Conservation (phyloP, 2,329 filamentous ascomycete species). For the Moelleriella libera region DNA sequence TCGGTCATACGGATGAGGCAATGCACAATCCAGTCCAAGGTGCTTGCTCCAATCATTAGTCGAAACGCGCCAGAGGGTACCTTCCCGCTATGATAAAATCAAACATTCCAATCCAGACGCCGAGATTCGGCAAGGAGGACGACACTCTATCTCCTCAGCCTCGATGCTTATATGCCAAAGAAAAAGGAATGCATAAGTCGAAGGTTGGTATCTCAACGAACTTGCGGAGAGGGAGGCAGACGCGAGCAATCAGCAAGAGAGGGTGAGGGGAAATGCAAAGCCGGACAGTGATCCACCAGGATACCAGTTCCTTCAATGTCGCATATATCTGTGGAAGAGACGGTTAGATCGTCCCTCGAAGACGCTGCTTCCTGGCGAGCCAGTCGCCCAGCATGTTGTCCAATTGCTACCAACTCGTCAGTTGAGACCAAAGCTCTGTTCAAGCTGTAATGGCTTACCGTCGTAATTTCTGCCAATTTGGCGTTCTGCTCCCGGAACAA, state of each 20-base stretch:
- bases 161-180: slow-evolving; percentile 3
- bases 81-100: too few relatives aligned
- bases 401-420: slow-evolving; percentile 40
- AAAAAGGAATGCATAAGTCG: neutral
- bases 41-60: too few relatives aligned
- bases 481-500: slow-evolving; percentile 82
- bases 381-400: slow-evolving; percentile 78
- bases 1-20: too few relatives aligned
- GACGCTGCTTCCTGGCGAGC: slow-evolving; percentile 57
- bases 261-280: too few relatives aligned
- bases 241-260: too few relatives aligned
- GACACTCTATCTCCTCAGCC: neutral
- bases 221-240: neutral
- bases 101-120: slow-evolving; percentile 1
- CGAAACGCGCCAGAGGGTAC: too few relatives aligned
- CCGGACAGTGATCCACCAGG: neutral
- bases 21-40: too few relatives aligned
- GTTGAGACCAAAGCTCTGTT: too few relatives aligned
- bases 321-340: neutral
- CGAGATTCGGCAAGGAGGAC: neutral
- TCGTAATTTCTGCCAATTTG: slow-evolving; percentile 74
- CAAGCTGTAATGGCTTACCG: slow-evolving; percentile 27
- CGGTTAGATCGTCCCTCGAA: slow-evolving; percentile 32
- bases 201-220: slow-evolving; percentile 3
- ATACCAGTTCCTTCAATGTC: neutral